Base-by-base conservation (phyloP, 176 grass and related monocot species). In the Lolium rigidum region DNA sequence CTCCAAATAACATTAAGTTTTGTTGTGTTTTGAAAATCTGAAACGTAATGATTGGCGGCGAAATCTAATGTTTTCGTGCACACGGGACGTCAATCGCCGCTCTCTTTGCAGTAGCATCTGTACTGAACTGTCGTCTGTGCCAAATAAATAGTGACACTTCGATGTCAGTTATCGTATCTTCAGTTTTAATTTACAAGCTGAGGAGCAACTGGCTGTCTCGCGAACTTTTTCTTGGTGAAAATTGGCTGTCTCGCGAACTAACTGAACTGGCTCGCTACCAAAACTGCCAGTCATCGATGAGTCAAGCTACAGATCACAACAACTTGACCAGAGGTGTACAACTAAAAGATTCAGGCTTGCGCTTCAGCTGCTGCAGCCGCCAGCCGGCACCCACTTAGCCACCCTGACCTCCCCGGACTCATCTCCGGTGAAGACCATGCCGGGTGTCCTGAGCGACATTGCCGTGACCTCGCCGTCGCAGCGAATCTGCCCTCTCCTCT, bases 351-450 rank as follows among this genome's bases (percentile, higher is more conserved):
- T 80, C 41, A 80, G 10, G 13, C 10, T 85, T 64, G 11, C 7
- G 18, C 52, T 47, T 82, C 43, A 51, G 38, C 39, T 11, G 16
- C 46, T n/a, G 22, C 38, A 6, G n/a, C 9, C n/a, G 66, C 3
- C 69, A 43, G 41, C 31, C 31, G 59, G 17, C 11, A 17, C 50
- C 65, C 77, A 80, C 77, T 62, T 72, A 1, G 52, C 85, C 46
- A 81, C 68, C 5, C 78, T 81, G 68, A 81, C 43, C 56, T 87
- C 85, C 44, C 78, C 78, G 82, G 82, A 62, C 22, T 0, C 55
- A n/a, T 84, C 82, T 62, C 82, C 70, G 46, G 57, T 43, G 68
- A 81, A 74, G 28, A 74, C 9, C 56, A 64, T 7, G 15, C 78
- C 85, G 3, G 41, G 54, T 0, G 55, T 74, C 77, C 78, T 64